Base-by-base conservation (phyloP, 2,329 filamentous ascomycete species). In the Stemphylium lycopersici region DNA sequence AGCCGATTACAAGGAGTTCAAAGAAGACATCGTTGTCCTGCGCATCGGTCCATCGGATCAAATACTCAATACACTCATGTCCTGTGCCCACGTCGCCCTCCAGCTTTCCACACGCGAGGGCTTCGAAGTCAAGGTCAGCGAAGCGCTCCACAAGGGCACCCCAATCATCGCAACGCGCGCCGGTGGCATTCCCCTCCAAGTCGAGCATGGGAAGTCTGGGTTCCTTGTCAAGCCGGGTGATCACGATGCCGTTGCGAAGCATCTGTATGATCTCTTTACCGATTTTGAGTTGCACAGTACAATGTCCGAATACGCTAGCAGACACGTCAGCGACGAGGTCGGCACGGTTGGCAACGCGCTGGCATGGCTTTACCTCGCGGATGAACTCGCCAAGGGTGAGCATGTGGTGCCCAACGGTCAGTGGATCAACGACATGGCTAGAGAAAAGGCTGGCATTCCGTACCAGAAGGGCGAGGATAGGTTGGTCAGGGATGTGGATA, bases 41-140 rank as follows among this genome's bases (percentile, higher is more conserved):
- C 87, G 90, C 15, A 80, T 95, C 1, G 86, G 88, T 0, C 88
- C 90, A 24, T 90, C 87, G 10, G 90, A 95, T 66, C 90, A 95
- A 73, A 81, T 92, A 16, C 84, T 95, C 65, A 93, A 95, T 73
- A 85, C 86, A 0, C 78, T 95, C 37, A 82, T 95, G 57, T 86
- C 87, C 33, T 87, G 88, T 44, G 87, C 89, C 0, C 84, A 87
- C 52, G 84, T 92, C 6, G 88, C 88, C 0, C 82, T 95, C 6
- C 90, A 95, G 73, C 84, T 95, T 5, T 93, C 89, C 2, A 92
- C 88, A 0, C 84, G 89, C 32, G 90, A 95, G 70, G 90, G 90
- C 0, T 95, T 95, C 65, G 90, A 95, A 74, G 88, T 95, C 65
- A 95, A 95, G 75, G 90, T 95, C 4, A 91, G 88, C 0, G 91